Conservation (phyloP, 2,329 filamentous ascomycete species). For the Cladobotryum protrusum region DNA sequence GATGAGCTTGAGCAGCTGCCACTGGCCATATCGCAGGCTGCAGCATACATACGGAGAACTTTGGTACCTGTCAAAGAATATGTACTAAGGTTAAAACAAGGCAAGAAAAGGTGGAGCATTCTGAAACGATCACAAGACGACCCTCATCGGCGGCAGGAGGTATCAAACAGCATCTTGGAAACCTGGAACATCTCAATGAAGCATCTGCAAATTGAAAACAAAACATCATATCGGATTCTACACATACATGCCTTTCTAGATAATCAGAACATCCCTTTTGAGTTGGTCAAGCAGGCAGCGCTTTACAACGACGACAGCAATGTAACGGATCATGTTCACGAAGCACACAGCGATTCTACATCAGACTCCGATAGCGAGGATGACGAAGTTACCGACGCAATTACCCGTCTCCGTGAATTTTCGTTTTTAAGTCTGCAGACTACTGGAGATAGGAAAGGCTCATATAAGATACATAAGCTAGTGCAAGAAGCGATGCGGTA, state of each 20-base stretch:
- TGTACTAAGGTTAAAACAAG: conserved; percentile 17
- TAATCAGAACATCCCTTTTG: conserved; percentile 24
- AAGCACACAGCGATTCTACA: conserved; percentile 3
- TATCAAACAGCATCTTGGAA: conserved; percentile 27
- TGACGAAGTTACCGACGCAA: conserved; percentile 12
- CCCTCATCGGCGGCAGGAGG: conserved; percentile 20
- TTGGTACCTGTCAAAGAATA: conserved; percentile 20
- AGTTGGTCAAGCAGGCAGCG: conserved; percentile 14
- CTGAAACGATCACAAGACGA: conserved; percentile 19
- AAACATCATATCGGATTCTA: conserved; percentile 18
- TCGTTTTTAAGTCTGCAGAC: conserved; percentile 22
- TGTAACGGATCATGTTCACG: no score
- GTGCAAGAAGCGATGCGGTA: no score
- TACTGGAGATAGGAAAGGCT: no score
- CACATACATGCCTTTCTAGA: conserved; percentile 27
- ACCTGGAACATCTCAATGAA: conserved; percentile 30
- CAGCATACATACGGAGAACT: conserved; percentile 24
- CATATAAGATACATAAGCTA: no score
- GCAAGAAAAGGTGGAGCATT: conserved; percentile 18
- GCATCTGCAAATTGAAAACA: conserved; percentile 21
- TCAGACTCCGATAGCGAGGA: neutral
- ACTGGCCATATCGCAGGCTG: conserved; percentile 26
- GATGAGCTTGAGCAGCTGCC: conserved; percentile 24
- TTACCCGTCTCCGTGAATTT: conserved; percentile 26
- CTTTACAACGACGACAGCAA: no score